A percentile compares a stretch with the other conserved stretches of the same genome.
These are phyloP conservation scores for Piloderma croceum DNA, from an alignment of 768 basidiomycete species.

Conservation along the genomic window DNA sequence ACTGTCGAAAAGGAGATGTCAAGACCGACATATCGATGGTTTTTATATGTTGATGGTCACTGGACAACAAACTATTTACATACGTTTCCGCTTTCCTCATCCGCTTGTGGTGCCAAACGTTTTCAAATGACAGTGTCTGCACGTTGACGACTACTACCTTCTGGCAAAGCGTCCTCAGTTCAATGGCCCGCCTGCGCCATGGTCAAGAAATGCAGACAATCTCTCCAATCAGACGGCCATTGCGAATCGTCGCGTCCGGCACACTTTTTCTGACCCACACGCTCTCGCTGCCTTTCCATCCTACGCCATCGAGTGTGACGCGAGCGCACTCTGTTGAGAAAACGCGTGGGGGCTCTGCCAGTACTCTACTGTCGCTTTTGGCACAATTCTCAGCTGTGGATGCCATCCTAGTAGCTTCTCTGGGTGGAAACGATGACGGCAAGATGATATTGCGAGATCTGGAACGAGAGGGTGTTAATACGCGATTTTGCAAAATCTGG, in stretches of 20 bases:
- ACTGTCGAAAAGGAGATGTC: no score
- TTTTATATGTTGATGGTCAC: no score
- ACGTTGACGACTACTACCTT: no score
- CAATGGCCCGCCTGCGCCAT: conserved; percentile 28
- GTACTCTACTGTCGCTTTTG: conserved; percentile 61
- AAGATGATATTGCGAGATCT: conserved; percentile 56
- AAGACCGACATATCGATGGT: no score
- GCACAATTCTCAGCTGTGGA: conserved; percentile 67
- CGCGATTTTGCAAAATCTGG: conserved; percentile 70
- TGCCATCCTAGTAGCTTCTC: conserved; percentile 65
- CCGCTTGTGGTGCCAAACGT: no score
- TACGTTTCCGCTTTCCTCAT: no score
- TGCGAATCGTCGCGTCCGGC: conserved; percentile 74
- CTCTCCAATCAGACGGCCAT: conserved; percentile 34
- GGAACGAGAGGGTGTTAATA: conserved; percentile 61
- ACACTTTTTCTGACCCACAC: conserved; percentile 78
- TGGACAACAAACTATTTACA: no score
- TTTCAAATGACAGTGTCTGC: no score
- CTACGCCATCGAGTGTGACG: conserved; percentile 48
- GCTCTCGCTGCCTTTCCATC: conserved; percentile 55
- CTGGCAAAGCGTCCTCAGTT: no score
- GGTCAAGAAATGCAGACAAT: conserved; percentile 44
- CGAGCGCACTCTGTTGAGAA: conserved; percentile 71
- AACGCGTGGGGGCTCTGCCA: conserved; percentile 67
- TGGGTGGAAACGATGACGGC: conserved; percentile 71